phyloP scores from a whole-genome alignment of 2,329 filamentous ascomycete genomes.

The Alternaria burnsii region DNA sequence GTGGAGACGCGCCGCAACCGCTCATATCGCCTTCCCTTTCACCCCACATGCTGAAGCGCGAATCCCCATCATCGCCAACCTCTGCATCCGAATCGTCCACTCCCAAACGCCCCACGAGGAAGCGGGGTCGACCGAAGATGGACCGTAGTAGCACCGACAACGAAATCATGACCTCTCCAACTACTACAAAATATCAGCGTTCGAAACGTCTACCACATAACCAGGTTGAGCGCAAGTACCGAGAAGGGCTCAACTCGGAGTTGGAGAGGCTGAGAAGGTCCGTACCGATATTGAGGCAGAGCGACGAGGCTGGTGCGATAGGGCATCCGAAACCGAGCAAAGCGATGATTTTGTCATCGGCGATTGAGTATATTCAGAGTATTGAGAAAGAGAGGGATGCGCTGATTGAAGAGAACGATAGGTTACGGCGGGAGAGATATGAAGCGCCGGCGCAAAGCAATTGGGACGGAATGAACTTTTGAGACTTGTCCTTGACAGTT shows the following conservation, averaged over 20 bases:
- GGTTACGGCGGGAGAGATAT: conserved; percentile 24
- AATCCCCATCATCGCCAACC: conserved; percentile 33
- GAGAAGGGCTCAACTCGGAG: conserved; percentile 42
- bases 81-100: conserved; percentile 30
- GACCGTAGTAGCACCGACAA: conserved; percentile 30
- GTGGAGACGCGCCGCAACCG: conserved; percentile 39
- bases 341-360: conserved; percentile 42
- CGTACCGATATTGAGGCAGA: conserved; percentile 43
- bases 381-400: conserved; percentile 43
- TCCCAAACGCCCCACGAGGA: conserved; percentile 39
- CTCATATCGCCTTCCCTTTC: conserved; percentile 37
- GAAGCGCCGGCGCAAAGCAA: not conserved
- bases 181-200: conserved; percentile 24
- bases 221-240: conserved; percentile 44
- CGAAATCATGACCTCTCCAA: conserved; percentile 18
- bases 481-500: not conserved
- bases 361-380: conserved; percentile 45
- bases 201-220: conserved; percentile 46
- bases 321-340: conserved; percentile 46
- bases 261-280: conserved; percentile 40
- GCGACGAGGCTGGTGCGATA: conserved; percentile 33
- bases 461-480: conserved; percentile 7
- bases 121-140: conserved; percentile 45
- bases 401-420: conserved; percentile 37
- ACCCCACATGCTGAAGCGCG: conserved; percentile 41